Evolutionary conservation across 2,329 filamentous ascomycete genomes (phyloP), one percentile per base, ranked within the genome.

Genomic region (Epichloe glyceriae): DNA sequence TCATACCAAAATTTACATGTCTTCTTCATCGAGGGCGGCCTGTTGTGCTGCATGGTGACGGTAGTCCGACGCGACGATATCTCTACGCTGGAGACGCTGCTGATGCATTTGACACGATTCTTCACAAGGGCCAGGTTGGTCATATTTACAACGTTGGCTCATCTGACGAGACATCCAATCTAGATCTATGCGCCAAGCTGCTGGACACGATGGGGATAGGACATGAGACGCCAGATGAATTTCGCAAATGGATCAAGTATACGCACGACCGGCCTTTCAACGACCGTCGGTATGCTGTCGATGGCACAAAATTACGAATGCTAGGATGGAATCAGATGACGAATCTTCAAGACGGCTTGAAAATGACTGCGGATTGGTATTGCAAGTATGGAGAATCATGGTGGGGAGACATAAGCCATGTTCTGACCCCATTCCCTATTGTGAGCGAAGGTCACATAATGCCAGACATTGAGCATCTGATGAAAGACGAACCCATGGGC

Each of bases 81-180:
- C 75, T 93, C 8, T 91, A 83, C 59, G 87, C 85, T 2, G 83
- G 81, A 8, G 87, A 93, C 62, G 86, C 86, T 2, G 84, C 84
- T 4, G 85, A 91, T 61, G 87, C 86, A 2, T 85, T 91, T 60
- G 86, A 93, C 68, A 88, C 85, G 0, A 88, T 93, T 60, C 74
- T 93, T 22, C 87, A 93, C 73, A 82, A 80, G 59, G 87, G 87
- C 19, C 70, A 75, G 47, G 72, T 86, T 35, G 86, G 86, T 1
- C 83, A 89, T 60, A 79, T 86, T 53, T 93, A 93, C 73, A 93
- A 93, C 56, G 84, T 93, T 10, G 83, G 84, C 43, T 90, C 87
- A 0, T 76, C 78, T 53, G 84, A 89, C 62, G 86, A 90, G 63
- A 77, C 90, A 45, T 86, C 84, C 56, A 90, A 90, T 62, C 70